Conservation (phyloP, 1,139 yeast genomes). For the Debaryomycetaceae sp. region DNA sequence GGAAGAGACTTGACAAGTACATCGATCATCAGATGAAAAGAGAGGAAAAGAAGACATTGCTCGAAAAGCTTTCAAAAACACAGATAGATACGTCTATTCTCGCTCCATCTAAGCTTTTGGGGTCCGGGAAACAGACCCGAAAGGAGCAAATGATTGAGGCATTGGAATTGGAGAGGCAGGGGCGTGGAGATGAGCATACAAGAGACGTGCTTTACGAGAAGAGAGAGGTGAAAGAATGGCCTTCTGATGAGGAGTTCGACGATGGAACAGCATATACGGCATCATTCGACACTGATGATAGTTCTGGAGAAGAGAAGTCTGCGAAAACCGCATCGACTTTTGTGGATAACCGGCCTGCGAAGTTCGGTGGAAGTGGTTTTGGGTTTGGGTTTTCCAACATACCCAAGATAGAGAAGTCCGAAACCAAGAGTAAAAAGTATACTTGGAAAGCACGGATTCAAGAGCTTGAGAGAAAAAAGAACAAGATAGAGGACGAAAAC, state of each 20-base stretch:
- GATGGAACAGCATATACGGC: conserved; percentile 13
- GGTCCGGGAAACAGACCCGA: conserved; percentile 72
- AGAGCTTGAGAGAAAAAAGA: conserved; percentile 32
- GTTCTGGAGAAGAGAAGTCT: conserved; percentile 17
- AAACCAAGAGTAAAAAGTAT: conserved; percentile 34
- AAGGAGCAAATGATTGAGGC: conserved; percentile 76
- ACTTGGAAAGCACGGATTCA: conserved; percentile 43
- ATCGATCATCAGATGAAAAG: conserved; percentile 85
- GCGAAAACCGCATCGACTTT: conserved; percentile 45
- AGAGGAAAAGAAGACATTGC: conserved; percentile 78
- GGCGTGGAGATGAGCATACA: conserved; percentile 65
- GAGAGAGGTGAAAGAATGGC: conserved; percentile 64
- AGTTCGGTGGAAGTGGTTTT: conserved; percentile 54
- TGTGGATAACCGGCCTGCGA: conserved; percentile 68
- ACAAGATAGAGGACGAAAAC: conserved; percentile 35
- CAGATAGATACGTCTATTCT: conserved; percentile 68
- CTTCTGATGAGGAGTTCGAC: conserved; percentile 29
- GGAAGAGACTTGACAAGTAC: conserved; percentile 73
- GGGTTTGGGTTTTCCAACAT: conserved; percentile 71
- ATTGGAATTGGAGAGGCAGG: conserved; percentile 66
- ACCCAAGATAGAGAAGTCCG: conserved; percentile 39
- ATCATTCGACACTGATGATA: conserved; percentile 18
- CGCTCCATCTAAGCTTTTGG: conserved; percentile 72
- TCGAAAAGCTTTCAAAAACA: conserved; percentile 69
- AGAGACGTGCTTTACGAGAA: conserved; percentile 67